These are phyloP conservation scores for Rhizopus microsporus DNA, from an alignment of 371 early-diverging fungal species.

Conservation along the genomic window DNA sequence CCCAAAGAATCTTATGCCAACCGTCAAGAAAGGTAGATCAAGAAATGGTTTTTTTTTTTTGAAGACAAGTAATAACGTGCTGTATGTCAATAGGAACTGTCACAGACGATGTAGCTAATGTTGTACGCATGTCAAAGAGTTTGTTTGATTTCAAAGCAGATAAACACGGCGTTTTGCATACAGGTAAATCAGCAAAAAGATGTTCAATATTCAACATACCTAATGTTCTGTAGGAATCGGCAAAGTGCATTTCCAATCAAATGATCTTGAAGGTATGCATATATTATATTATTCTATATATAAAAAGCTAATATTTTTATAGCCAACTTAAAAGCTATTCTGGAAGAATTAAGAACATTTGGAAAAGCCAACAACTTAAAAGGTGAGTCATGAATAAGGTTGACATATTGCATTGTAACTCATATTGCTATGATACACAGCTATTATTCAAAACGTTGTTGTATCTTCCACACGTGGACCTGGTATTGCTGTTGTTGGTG, in stretches of 20 bases:
- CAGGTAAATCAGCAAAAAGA: conserved; percentile 41
- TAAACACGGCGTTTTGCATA: conserved; percentile 70
- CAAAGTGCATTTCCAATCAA: conserved; percentile 48
- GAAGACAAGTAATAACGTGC: background rate
- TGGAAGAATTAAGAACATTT: conserved; percentile 58
- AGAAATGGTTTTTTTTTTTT: background rate
- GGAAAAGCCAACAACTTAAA: conserved; percentile 61
- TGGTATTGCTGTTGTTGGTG: conserved; percentile 50
- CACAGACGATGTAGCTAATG: conserved; percentile 66
- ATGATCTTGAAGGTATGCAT: conserved; percentile 46
- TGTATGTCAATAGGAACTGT: conserved; percentile 62
- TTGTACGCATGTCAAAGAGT: conserved; percentile 63
- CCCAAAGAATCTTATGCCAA: conserved; percentile 96
- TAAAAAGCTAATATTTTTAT: background rate
- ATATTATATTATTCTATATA: conserved; percentile 3
- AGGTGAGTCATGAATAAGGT: conserved; percentile 29
- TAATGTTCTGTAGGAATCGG: conserved; percentile 48
- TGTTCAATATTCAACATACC: background rate
- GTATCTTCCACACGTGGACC: conserved; percentile 66
- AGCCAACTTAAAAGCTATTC: conserved; percentile 57
- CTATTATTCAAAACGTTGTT: conserved; percentile 60
- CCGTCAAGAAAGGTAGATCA: conserved; percentile 77
- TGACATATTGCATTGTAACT: background rate
- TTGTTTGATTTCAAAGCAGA: conserved; percentile 81
- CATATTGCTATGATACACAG: conserved; percentile 25